Percentiles rank a stretch among this genome's conserved stretches.
These are phyloP conservation scores for Phoenix roebelenii DNA, from an alignment of 176 grass and related monocot species.

Conservation along the genomic window DNA sequence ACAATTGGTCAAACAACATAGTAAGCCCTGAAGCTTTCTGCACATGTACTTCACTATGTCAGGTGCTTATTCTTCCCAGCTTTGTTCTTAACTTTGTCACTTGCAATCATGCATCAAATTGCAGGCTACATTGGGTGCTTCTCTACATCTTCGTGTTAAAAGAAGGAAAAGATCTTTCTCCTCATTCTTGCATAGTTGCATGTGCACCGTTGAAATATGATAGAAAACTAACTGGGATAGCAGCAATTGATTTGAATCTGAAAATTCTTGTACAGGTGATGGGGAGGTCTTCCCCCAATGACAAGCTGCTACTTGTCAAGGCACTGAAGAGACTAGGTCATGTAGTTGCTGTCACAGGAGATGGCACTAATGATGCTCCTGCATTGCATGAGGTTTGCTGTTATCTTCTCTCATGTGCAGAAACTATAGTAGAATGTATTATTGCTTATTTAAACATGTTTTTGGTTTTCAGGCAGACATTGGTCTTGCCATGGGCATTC, in stretches of 20 bases:
- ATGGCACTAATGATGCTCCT: conserved; percentile 97
- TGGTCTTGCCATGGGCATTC: conserved; percentile 94
- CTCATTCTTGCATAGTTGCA: too few relatives aligned
- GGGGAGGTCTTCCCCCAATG: conserved; percentile 90
- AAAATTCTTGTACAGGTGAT: conserved; percentile 52
- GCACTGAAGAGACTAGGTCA: conserved; percentile 66
- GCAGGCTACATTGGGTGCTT: too few relatives aligned
- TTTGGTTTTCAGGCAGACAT: conserved; percentile 80
- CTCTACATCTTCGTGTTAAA: too few relatives aligned
- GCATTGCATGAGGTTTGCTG: conserved; percentile 67
- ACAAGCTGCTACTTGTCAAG: conserved; percentile 86
- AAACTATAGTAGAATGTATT: too few relatives aligned
- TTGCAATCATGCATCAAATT: too few relatives aligned
- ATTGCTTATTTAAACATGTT: neutral
- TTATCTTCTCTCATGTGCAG: neutral
- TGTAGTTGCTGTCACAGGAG: conserved; percentile 95
- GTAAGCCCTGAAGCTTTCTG: too few relatives aligned
- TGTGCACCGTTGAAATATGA: too few relatives aligned
- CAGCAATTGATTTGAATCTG: neutral
- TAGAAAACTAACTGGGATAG: neutral
- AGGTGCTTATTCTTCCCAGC: too few relatives aligned
- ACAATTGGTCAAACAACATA: too few relatives aligned
- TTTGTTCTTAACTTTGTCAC: too few relatives aligned
- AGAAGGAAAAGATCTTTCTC: too few relatives aligned
- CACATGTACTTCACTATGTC: too few relatives aligned